Evolutionary conservation across 306 rosid genomes (phyloP).

Genomic region (Carpinus viminea): DNA sequence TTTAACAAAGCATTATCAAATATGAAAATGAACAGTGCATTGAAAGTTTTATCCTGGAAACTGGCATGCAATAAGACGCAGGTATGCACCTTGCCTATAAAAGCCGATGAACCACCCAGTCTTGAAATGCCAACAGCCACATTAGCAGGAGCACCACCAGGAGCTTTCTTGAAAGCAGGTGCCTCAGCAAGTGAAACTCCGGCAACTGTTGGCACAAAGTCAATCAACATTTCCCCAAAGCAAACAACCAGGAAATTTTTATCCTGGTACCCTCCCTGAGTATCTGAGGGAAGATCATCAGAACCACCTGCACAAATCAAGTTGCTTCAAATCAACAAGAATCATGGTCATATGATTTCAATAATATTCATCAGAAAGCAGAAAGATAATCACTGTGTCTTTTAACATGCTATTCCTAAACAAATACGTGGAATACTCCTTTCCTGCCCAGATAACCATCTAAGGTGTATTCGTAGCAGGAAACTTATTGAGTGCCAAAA

Average conservation of each 20-base stretch:
- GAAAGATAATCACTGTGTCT: conserved; percentile 8
- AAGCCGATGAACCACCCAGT: conserved; percentile 83
- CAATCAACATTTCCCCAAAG: conserved; percentile 85
- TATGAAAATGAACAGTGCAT: background rate
- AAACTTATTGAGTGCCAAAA: conserved; percentile 1
- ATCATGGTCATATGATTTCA: conserved; percentile 12
- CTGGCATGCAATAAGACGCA: background rate
- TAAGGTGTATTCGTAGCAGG: background rate
- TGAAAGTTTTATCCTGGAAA: background rate
- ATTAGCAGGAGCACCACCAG: conserved; percentile 98
- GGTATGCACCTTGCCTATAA: conserved; percentile 77
- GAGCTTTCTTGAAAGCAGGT: conserved; percentile 87
- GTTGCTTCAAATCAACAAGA: conserved; percentile 29
- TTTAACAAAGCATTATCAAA: background rate
- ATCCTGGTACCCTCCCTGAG: conserved; percentile 27
- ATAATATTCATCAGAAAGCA: conserved; percentile 7
- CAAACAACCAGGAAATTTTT: conserved; percentile 61
- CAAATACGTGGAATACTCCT: background rate
- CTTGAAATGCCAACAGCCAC: conserved; percentile 85
- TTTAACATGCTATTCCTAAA: conserved; percentile 7
- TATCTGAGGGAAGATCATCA: conserved; percentile 19
- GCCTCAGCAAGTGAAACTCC: conserved; percentile 96
- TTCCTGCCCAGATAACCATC: conserved; percentile 7
- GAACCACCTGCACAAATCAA: conserved; percentile 40
- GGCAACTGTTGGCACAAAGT: conserved; percentile 80